Conservation (phyloP, 441 rosid genomes). For the Omphalea diandra region DNA sequence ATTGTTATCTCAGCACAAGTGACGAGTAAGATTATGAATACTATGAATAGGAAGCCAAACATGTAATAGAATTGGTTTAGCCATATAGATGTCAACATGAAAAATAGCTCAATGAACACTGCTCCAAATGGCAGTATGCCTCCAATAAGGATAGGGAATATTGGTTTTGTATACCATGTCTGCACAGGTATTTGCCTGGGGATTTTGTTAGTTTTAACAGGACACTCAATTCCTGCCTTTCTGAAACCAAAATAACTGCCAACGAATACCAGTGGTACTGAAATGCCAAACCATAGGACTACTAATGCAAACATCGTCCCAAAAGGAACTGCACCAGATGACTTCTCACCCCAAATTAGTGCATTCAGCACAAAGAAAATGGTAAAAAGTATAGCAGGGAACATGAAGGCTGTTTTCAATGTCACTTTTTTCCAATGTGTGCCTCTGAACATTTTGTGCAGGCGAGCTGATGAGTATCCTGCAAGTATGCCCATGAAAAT, state of each 20-base stretch:
- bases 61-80: constrained; percentile 93
- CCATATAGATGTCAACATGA: constrained; percentile 89
- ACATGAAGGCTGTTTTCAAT: constrained; percentile 77
- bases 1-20: constrained; percentile 85
- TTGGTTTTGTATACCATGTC: constrained; percentile 81
- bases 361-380: constrained; percentile 76
- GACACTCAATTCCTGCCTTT: constrained; percentile 69
- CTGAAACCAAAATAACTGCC: constrained; percentile 84
- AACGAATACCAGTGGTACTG: constrained; percentile 78
- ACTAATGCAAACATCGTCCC: constrained; percentile 87
- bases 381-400: constrained; percentile 64
- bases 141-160: constrained; percentile 70
- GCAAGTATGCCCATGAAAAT: constrained; percentile 89
- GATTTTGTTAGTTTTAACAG: constrained; percentile 78
- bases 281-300: constrained; percentile 88
- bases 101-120: constrained; percentile 87
- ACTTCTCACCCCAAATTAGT: constrained; percentile 81
- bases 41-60: constrained; percentile 86
- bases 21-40: constrained; percentile 64
- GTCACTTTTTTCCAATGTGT: constrained; percentile 71
- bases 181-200: constrained; percentile 82
- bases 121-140: constrained; percentile 91
- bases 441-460: constrained; percentile 80
- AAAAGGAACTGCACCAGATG: constrained; percentile 90
- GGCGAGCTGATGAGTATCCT: constrained; percentile 74